Evolutionary conservation across 1,284 basidiomycete genomes (phyloP).

Genomic region (Ganoderma sp.): DNA sequence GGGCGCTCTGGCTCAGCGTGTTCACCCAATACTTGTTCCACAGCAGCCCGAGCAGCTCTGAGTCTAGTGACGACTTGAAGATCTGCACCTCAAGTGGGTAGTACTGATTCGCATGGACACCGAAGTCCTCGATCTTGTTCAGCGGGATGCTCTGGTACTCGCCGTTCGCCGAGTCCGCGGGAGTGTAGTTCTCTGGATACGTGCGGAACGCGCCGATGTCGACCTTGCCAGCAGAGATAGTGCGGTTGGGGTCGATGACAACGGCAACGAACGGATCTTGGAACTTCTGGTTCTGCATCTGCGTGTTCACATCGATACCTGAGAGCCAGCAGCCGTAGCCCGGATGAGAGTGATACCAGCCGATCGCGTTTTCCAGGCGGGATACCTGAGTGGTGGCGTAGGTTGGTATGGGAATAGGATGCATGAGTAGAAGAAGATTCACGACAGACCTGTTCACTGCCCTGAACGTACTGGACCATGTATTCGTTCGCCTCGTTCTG

Average conservation of each 20-base stretch:
- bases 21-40: constrained; percentile 99
- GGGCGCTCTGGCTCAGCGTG: constrained; percentile 88
- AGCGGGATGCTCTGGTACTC: constrained; percentile 96
- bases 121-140: constrained; percentile 96
- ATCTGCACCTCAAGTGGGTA: constrained; percentile 94
- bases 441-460: constrained; percentile 71
- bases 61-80: constrained; percentile 91
- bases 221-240: constrained; percentile 96
- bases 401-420: neutral
- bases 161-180: constrained; percentile 68
- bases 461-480: constrained; percentile 93
- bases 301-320: constrained; percentile 96
- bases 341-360: constrained; percentile 99
- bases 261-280: constrained; percentile 98
- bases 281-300: constrained; percentile 92
- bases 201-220: constrained; percentile 99
- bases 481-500: constrained; percentile 97
- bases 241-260: constrained; percentile 98
- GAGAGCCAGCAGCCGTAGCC: constrained; percentile 98
- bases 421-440: neutral
- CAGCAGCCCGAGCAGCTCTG: constrained; percentile 83
- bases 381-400: constrained; percentile 60
- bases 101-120: constrained; percentile 97
- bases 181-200: constrained; percentile 91
- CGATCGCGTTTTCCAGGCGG: constrained; percentile 87